Evolutionary conservation across 2,329 filamentous ascomycete species (phyloP), one percentile per base, ranked within the genome.

Genomic region (Ophiocordyceps robertsii): DNA sequence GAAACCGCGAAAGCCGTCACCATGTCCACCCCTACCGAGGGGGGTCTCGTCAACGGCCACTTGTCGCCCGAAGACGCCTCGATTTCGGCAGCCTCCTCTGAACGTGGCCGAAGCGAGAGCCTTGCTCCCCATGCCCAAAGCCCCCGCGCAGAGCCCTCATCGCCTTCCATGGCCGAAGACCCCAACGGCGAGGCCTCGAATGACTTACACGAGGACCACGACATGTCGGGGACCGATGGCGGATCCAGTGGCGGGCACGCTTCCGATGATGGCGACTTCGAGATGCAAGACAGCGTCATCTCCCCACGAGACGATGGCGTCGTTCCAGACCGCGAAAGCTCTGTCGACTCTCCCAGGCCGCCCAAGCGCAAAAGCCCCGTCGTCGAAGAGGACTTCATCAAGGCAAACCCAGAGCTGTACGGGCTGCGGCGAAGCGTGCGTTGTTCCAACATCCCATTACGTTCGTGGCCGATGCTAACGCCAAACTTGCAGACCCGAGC

Each of bases 361-460:
- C 64, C 72, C 47, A 95, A 95, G 70, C 82, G 88, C 64, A 83
- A 85, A 65, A 63, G 71, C 50, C 61, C 71, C 57, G 59, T 75
- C 32, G 79, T 82, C 41, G 84, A 92, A 53, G 82, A 92, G 45
- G 81, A 88, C 38, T 89, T 80, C 57, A 95, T 96, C 53, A 75
- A 82, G 54, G 84, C 86, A 56, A 94, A 98, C 56, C 92, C 92
- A 37, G 88, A 95, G 64, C 71, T 98, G 9, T 98, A 96, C 67
- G 92, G 92, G 39, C 72, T 98, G 51, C 80, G 92, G 53, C 78
- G 92, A 67, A 98, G 92, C 68, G 89, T 92, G 80, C 48, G 83
- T 64, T 29, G 5, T 17, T 39, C 16, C 29, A 50, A 52, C 51
- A 53, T 46, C 10, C 41, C 49, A 50, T 48, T 48, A 44, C 48